Conservation (phyloP, 768 basidiomycete species). For the Pleurotus ostreatus region DNA sequence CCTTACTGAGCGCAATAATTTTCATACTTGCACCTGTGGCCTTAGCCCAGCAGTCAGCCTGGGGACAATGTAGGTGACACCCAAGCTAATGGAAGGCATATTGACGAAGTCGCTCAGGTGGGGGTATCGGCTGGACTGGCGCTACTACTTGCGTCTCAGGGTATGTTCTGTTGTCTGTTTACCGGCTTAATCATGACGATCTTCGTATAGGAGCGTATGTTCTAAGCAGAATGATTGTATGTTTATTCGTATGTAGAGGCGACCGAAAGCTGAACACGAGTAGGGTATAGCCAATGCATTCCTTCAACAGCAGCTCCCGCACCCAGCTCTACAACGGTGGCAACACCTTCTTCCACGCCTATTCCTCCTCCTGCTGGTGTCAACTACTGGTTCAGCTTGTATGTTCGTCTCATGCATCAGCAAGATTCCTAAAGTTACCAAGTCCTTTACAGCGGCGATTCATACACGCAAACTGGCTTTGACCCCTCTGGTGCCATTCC, state of each 20-base stretch:
- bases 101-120: constrained; percentile 12
- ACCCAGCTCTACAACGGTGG: constrained; percentile 5
- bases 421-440: neutral
- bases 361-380: constrained; percentile 33
- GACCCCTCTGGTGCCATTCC: constrained; percentile 34
- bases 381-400: constrained; percentile 62
- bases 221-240: constrained; percentile 24
- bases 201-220: constrained; percentile 16
- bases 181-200: neutral
- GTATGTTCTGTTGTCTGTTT: constrained; percentile 16
- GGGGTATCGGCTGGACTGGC: constrained; percentile 35
- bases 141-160: constrained; percentile 36
- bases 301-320: constrained; percentile 15
- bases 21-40: constrained; percentile 13
- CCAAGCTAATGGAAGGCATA: neutral
- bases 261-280: neutral
- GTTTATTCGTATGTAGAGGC: constrained; percentile 1
- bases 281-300: constrained; percentile 41
- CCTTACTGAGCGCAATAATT: neutral
- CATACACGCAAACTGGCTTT: constrained; percentile 58
- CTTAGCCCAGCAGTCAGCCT: constrained; percentile 16
- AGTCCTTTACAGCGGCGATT: constrained; percentile 41
- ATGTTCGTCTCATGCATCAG: constrained; percentile 9
- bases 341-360: constrained; percentile 22
- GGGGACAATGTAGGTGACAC: constrained; percentile 19